A percentile compares a stretch with the other conserved stretches of the same genome.
Conservation (phyloP, 139 green algal genomes). For the Chlorella sp. region DNA sequence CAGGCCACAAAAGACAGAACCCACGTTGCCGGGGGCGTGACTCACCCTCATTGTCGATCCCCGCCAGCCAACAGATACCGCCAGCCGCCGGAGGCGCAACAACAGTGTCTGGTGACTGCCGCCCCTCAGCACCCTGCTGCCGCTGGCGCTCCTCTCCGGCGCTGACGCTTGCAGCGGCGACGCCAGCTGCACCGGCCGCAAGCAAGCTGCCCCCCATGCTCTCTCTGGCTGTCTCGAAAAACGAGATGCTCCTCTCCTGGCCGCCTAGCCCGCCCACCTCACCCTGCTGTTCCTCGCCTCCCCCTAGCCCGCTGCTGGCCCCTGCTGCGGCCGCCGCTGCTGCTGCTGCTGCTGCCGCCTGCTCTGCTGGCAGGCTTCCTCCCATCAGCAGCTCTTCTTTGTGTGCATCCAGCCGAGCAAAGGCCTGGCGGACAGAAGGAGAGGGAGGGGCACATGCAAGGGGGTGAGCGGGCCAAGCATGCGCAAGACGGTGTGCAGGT, state of each 20-base stretch:
- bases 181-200: neutral
- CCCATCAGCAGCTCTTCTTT: slow-evolving; percentile 21
- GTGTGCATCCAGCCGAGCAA: slow-evolving; percentile 16
- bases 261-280: neutral
- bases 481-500: neutral
- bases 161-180: neutral
- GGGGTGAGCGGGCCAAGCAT: neutral
- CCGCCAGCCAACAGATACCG: slow-evolving; percentile 26
- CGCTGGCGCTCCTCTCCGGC: neutral
- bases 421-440: neutral
- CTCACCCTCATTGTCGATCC: slow-evolving; percentile 23
- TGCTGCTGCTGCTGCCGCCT: neutral
- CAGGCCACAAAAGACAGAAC: neutral
- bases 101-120: neutral
- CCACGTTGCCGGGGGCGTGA: neutral
- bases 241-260: neutral
- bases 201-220: slow-evolving; percentile 1
- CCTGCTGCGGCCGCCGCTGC: neutral
- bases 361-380: neutral
- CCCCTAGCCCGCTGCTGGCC: neutral
- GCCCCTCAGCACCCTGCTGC: neutral
- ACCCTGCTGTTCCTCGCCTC: neutral
- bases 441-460: neutral
- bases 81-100: neutral
- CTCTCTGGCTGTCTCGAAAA: slow-evolving; percentile 1